Evolutionary conservation across 352 stramenopile species (phyloP).

Genomic region (Phytophthora cryptogea): DNA sequence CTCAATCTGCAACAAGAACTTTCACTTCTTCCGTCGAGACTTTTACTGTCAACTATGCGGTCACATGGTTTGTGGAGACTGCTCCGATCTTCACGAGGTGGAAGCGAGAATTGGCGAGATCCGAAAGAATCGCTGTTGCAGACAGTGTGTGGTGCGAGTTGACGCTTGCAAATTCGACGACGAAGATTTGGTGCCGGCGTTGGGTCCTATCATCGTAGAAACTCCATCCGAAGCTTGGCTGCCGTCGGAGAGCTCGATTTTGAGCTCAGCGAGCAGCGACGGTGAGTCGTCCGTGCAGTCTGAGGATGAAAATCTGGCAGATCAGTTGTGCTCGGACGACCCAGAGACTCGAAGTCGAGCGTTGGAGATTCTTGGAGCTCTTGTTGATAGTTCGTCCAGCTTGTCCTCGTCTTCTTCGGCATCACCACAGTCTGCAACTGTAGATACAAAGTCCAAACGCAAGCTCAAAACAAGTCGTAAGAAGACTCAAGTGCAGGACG

Average conservation of each 20-base stretch:
- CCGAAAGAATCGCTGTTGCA: conserved; percentile 51
- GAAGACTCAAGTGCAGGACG: conserved; percentile 31
- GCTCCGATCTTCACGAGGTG: conserved; percentile 55
- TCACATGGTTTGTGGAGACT: conserved; percentile 53
- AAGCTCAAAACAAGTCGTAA: conserved; percentile 19
- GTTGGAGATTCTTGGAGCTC: conserved; percentile 49
- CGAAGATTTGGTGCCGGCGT: conserved; percentile 44
- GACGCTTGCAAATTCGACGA: conserved; percentile 59
- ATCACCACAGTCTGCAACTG: neutral
- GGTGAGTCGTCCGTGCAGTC: conserved; percentile 31
- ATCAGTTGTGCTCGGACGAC: conserved; percentile 49
- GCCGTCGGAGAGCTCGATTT: conserved; percentile 8
- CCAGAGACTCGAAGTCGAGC: conserved; percentile 40
- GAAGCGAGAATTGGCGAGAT: conserved; percentile 48
- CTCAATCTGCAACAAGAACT: conserved; percentile 55
- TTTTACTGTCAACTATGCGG: conserved; percentile 65
- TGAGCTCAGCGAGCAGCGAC: conserved; percentile 23
- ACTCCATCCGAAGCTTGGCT: conserved; percentile 43
- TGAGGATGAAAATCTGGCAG: conserved; percentile 36
- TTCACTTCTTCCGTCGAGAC: conserved; percentile 51
- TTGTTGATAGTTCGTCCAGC: conserved; percentile 34
- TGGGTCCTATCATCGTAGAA: conserved; percentile 50
- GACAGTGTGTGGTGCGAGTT: conserved; percentile 56
- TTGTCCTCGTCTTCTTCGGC: conserved; percentile 17
- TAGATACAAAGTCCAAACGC: conserved; percentile 7